A percentile compares a stretch with the other conserved stretches of the same genome.
These are phyloP conservation scores for Cryptococcus sp. DNA, from an alignment of 1,284 basidiomycete species.

Conservation along the genomic window DNA sequence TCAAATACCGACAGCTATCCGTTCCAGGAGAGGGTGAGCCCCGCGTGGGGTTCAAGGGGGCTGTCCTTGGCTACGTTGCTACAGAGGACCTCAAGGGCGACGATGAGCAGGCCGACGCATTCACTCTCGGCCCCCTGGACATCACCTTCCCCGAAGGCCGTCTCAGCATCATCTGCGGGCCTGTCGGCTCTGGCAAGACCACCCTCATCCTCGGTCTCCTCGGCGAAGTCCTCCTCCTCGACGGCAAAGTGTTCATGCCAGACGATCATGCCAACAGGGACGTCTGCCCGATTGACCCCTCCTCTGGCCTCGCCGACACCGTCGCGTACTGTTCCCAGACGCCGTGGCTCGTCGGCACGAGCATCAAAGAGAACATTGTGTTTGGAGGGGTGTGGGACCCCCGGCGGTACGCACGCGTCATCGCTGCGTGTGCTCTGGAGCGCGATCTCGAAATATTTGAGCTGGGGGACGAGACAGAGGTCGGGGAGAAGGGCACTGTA, in stretches of 20 bases:
- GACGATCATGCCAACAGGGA: constrained; percentile 49
- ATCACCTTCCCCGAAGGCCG: constrained; percentile 51
- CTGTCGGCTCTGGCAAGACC: constrained; percentile 63
- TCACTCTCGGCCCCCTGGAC: constrained; percentile 52
- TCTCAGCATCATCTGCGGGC: constrained; percentile 49
- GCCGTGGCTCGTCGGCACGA: constrained; percentile 57
- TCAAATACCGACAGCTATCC: constrained; percentile 55
- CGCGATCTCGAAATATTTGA: constrained; percentile 56
- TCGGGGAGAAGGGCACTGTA: constrained; percentile 58
- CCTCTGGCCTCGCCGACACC: constrained; percentile 52
- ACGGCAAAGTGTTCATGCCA: constrained; percentile 55
- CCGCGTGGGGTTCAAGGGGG: constrained; percentile 54
- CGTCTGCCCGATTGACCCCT: constrained; percentile 50
- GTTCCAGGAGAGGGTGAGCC: constrained; percentile 45
- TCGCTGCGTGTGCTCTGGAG: constrained; percentile 55
- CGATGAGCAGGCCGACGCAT: constrained; percentile 35
- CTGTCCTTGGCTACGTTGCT: constrained; percentile 45
- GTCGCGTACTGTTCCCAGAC: constrained; percentile 56
- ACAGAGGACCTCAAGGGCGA: constrained; percentile 17
- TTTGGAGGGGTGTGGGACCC: constrained; percentile 53
- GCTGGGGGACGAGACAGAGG: constrained; percentile 57
- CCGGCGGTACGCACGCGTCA: constrained; percentile 51
- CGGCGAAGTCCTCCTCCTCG: constrained; percentile 55
- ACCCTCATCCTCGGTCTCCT: constrained; percentile 61
- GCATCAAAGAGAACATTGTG: constrained; percentile 57